Percentiles rank a stretch among this genome's conserved stretches.
Conservation (phyloP, 208 protist genomes). For the Herpetomonas tarakana region DNA sequence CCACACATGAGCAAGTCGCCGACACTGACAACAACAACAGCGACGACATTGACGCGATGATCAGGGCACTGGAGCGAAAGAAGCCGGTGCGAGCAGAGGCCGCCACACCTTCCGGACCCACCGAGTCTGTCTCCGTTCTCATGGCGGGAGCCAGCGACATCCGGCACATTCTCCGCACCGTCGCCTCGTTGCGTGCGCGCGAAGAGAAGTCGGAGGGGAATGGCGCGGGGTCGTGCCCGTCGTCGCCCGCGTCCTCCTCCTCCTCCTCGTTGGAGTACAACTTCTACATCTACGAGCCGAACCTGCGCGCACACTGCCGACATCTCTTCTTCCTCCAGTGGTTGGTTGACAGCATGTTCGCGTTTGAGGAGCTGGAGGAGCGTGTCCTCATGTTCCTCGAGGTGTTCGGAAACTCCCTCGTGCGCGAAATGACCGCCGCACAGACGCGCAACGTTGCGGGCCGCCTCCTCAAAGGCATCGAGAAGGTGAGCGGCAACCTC, state of each 20-base stretch:
- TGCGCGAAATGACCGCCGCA: constrained; percentile 76
- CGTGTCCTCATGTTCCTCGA: constrained; percentile 90
- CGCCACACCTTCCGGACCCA: background rate
- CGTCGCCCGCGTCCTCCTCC: background rate
- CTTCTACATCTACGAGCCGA: constrained; percentile 90
- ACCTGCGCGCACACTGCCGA: constrained; percentile 77
- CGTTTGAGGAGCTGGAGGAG: constrained; percentile 85
- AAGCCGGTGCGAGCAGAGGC: background rate
- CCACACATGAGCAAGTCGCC: background rate
- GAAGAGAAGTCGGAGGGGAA: constrained; percentile 7
- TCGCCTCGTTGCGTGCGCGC: constrained; percentile 47
- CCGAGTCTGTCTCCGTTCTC: constrained; percentile 39
- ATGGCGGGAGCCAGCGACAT: constrained; percentile 77
- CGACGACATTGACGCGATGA: background rate
- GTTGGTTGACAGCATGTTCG: constrained; percentile 87
- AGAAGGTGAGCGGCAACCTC: constrained; percentile 32
- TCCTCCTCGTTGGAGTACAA: constrained; percentile 29
- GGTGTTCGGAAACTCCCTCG: constrained; percentile 73
- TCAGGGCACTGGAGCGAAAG: background rate
- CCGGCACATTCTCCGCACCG: constrained; percentile 81
- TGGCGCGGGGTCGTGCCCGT: background rate
- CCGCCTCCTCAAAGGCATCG: constrained; percentile 40
- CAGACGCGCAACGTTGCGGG: constrained; percentile 69
- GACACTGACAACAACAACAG: background rate
- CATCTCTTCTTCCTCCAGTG: constrained; percentile 91